Evolutionary conservation across 108 stramenopile genomes (phyloP).

Genomic region (Stephanodiscus triporus): DNA sequence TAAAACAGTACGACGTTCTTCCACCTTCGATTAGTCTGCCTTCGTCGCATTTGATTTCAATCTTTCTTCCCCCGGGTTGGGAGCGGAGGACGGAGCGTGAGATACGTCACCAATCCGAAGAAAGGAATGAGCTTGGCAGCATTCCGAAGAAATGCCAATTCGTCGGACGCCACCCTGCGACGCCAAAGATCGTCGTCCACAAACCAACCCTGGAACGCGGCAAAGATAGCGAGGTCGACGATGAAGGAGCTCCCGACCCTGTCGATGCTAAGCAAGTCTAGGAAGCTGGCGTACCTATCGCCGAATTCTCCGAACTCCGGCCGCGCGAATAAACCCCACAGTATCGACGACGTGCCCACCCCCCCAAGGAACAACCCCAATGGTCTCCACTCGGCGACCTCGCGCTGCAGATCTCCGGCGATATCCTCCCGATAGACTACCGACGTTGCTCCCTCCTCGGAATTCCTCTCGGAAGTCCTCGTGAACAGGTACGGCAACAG

Average conservation of each 20-base stretch:
- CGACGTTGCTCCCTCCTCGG: not conserved
- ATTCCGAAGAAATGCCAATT: conserved; percentile 25
- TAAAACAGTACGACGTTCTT: too few relatives aligned
- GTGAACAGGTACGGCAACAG: conserved; percentile 75
- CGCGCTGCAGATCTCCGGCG: conserved; percentile 21
- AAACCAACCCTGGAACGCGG: conserved; percentile 80
- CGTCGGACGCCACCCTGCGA: conserved; percentile 46
- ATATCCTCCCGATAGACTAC: conserved; percentile 54
- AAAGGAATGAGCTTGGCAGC: conserved; percentile 76
- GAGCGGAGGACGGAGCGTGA: conserved; percentile 57
- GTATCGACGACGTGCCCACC: conserved; percentile 69
- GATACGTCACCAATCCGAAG: conserved; percentile 76
- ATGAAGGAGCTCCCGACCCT: conserved; percentile 78
- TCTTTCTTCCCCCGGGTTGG: conserved; percentile 4
- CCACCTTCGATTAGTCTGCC: too few relatives aligned
- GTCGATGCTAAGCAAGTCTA: conserved; percentile 71
- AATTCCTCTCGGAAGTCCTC: conserved; percentile 46
- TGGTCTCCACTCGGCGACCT: conserved; percentile 55
- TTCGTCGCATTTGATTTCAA: not conserved
- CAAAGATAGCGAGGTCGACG: conserved; percentile 82
- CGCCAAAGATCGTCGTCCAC: conserved; percentile 79
- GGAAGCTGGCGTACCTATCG: conserved; percentile 51
- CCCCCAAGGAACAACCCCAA: conserved; percentile 57
- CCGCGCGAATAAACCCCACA: conserved; percentile 68
- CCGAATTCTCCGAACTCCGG: conserved; percentile 57